Percentiles rank a stretch among this genome's conserved stretches.
phyloP scores from a whole-genome alignment of 2,329 filamentous ascomycete species.

The Ophiostoma ips region DNA sequence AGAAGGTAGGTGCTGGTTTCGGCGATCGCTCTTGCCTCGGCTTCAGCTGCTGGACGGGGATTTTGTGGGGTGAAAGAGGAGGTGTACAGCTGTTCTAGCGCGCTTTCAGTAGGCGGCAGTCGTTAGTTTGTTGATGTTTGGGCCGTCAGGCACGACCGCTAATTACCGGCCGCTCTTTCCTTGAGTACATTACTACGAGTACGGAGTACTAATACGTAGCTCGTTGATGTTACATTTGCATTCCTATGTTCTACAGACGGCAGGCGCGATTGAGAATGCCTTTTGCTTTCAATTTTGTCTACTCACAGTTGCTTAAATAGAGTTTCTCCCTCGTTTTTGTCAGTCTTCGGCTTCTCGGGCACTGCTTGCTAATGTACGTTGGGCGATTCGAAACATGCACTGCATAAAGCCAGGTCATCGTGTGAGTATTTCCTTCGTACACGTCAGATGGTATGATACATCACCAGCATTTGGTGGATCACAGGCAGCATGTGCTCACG shows the following conservation, averaged over 20 bases:
- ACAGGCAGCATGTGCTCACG: no score
- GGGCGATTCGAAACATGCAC: no score
- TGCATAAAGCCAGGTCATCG: no score
- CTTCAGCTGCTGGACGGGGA: slow-evolving; percentile 9
- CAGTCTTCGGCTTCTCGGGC: no score
- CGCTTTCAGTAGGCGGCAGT: not conserved
- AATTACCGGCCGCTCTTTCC: not conserved
- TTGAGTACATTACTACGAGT: no score
- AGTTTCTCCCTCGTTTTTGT: no score
- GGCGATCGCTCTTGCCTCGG: slow-evolving; percentile 11
- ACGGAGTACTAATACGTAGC: not conserved
- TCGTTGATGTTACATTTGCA: no score
- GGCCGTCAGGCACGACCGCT: not conserved
- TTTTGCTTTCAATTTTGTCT: no score
- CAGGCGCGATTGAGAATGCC: not conserved
- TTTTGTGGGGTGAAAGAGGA: slow-evolving; percentile 4
- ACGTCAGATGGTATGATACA: not conserved
- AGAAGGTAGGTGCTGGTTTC: slow-evolving; percentile 1
- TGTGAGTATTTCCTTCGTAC: no score
- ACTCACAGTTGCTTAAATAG: no score
- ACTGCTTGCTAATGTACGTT: no score
- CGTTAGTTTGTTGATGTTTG: not conserved
- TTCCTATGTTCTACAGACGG: not conserved
- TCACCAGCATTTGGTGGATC: not conserved
- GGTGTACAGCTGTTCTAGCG: not conserved